Evolutionary conservation across 2,329 filamentous ascomycete genomes (phyloP), one percentile per base, ranked within the genome.

Genomic region (Pseudomassariella vexata): DNA sequence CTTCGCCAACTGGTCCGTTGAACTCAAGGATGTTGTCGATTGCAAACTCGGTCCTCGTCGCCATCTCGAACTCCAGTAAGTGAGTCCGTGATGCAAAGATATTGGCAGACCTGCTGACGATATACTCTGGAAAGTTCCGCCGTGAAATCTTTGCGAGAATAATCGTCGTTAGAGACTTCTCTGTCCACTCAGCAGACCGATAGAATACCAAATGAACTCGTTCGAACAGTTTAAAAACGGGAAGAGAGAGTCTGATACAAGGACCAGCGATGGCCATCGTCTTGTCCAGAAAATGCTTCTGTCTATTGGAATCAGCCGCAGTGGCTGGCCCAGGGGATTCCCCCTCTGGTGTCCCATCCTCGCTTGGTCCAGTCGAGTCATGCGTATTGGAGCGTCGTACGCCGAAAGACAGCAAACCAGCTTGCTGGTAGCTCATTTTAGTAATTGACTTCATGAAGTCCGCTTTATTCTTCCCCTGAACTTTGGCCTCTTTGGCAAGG

Each of bases 201-300:
- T 96, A 96, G 56, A 95, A 98, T 18, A 98, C 88, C 3, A 98
- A 65, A 60, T 96, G 92, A 1, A 96, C 88, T 17, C 92, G 77
- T 56, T 95, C 88, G 48, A 98, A 98, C 1, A 98, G 71, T 48
- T 80, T 86, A 40, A 88, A 73, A 1, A 81, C 72, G 1, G 74
- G 61, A 1, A 81, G 60, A 1, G 86, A 86, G 9, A 98, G 73
- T 22, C 90, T 73, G 39, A 96, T 81, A 43, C 89, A 95, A 10
- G 87, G 78, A 0, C 92, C 92, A 0, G 85, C 84, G 36, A 80
- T 79, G 19, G 71, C 69, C 45, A 89, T 59, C 24, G 95, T 90
- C 56, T 87, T 94, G 29, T 70, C 66, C 2, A 87, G 61, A 45
- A 90, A 92, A 55, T 92, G 77, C 7, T 68, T 66, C 50, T 87